Evolutionary conservation across 1,139 yeast genomes (phyloP).

Genomic region (Magnusiomyces magnusii): DNA sequence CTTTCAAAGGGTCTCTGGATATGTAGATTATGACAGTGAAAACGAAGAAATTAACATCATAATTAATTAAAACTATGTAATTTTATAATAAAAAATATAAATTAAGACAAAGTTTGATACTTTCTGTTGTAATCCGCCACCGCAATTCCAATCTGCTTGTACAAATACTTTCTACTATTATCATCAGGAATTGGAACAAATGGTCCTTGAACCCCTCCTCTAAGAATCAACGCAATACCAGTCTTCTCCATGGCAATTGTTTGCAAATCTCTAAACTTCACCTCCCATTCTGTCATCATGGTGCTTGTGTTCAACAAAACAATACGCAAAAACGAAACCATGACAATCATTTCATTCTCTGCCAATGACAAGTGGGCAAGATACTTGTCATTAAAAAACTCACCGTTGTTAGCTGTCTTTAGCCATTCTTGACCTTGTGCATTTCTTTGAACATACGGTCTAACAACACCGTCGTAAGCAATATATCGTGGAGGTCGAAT

Average conservation of each 20-base stretch:
- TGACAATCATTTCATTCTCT: slow-evolving; percentile 68
- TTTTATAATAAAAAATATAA: too few relatives aligned
- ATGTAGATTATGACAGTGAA: too few relatives aligned
- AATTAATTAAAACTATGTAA: too few relatives aligned
- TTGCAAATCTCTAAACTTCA: slow-evolving; percentile 52
- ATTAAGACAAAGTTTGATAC: slow-evolving; percentile 27
- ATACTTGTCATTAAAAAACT: slow-evolving; percentile 61
- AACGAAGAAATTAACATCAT: too few relatives aligned
- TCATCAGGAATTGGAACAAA: slow-evolving; percentile 77
- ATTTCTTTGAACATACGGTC: slow-evolving; percentile 72
- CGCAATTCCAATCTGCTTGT: slow-evolving; percentile 69
- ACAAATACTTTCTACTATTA: slow-evolving; percentile 56
- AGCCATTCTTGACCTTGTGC: slow-evolving; percentile 95
- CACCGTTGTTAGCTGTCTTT: slow-evolving; percentile 75
- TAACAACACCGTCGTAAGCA: slow-evolving; percentile 58
- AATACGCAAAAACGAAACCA: slow-evolving; percentile 68
- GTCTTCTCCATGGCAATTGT: slow-evolving; percentile 70
- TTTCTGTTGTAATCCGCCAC: slow-evolving; percentile 61
- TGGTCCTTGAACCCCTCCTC: slow-evolving; percentile 53
- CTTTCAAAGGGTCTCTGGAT: too few relatives aligned
- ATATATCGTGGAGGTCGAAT: slow-evolving; percentile 78
- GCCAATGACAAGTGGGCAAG: slow-evolving; percentile 79
- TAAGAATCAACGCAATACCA: slow-evolving; percentile 64
- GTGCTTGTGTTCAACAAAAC: slow-evolving; percentile 60
- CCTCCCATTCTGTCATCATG: slow-evolving; percentile 57